Conservation (phyloP, 2,329 filamentous ascomycete species). For the Arachnopeziza araneosa region DNA sequence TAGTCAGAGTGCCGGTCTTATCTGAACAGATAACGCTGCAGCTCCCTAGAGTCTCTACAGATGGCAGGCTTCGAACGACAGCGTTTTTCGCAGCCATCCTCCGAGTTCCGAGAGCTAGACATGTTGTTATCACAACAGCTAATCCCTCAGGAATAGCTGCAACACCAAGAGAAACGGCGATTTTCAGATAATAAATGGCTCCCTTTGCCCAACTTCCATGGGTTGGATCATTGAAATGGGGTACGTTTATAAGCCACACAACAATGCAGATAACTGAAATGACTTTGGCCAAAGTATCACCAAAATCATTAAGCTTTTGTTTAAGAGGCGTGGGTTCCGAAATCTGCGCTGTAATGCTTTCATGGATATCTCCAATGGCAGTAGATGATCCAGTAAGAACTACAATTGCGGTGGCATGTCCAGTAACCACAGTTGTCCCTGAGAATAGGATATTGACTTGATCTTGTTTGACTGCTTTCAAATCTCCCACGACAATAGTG, state of each 20-base stretch:
- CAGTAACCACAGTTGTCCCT: conserved; percentile 92
- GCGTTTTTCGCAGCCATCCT: conserved; percentile 99
- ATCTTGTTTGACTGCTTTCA: conserved; percentile 90
- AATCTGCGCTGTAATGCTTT: conserved; percentile 97
- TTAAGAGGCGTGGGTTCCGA: conserved; percentile 95
- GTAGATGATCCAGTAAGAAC: conserved; percentile 85
- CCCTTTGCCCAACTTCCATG: conserved; percentile 94
- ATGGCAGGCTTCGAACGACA: conserved; percentile 91
- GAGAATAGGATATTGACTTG: conserved; percentile 98
- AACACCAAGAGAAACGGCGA: conserved; percentile 95
- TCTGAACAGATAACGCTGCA: conserved; percentile 99
- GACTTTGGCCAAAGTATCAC: conserved; percentile 92
- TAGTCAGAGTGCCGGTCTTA: conserved; percentile 97
- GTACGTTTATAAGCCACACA: conserved; percentile 98
- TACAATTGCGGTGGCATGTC: conserved; percentile 85
- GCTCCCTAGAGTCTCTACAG: conserved; percentile 95
- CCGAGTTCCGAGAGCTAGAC: conserved; percentile 87
- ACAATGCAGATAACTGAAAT: conserved; percentile 95
- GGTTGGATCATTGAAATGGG: conserved; percentile 90
- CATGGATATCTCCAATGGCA: conserved; percentile 97
- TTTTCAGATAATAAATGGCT: conserved; percentile 99
- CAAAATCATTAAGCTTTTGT: conserved; percentile 98
- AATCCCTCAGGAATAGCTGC: conserved; percentile 96
- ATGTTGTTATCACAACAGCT: conserved; percentile 98
- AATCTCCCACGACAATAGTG: conserved; percentile 61